Evolutionary conservation across 192 early-diverging fungal genomes (phyloP).

Genomic region (Phycomyces blakesleeanus): DNA sequence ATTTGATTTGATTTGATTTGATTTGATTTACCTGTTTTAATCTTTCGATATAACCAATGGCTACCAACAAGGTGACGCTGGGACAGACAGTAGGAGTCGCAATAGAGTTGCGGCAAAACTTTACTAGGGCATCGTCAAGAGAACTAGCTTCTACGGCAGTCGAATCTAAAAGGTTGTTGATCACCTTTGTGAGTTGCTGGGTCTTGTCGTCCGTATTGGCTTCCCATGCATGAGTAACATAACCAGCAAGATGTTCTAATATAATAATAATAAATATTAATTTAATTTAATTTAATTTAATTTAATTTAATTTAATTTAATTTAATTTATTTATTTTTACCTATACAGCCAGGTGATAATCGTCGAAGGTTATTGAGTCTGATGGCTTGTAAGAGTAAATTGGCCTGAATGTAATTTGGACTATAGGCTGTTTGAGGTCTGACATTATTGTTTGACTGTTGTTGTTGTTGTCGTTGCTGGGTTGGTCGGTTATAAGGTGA

Average conservation of each 20-base stretch:
- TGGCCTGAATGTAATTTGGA: constrained; percentile 5
- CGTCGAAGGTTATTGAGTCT: constrained; percentile 5
- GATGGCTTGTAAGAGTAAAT: constrained; percentile 9
- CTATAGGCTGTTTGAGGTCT: neutral
- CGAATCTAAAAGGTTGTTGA: constrained; percentile 20
- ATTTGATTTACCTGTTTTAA: constrained; percentile 30
- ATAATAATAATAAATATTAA: neutral
- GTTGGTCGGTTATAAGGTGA: too few species aligned
- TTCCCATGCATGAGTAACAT: constrained; percentile 22
- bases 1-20: neutral
- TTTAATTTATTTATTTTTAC: constrained; percentile 5
- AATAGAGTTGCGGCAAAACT: constrained; percentile 16
- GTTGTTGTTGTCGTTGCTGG: neutral
- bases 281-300: too few species aligned
- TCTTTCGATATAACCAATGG: constrained; percentile 44
- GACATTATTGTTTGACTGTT: too few species aligned
- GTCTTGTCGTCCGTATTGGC: neutral
- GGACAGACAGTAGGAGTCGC: constrained; percentile 34
- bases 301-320: too few species aligned
- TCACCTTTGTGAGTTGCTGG: constrained; percentile 10
- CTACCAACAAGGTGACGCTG: constrained; percentile 42
- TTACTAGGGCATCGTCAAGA: constrained; percentile 20
- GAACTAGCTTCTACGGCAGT: constrained; percentile 10
- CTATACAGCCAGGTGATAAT: constrained; percentile 5
- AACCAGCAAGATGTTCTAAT: constrained; percentile 20